Percentiles rank a stretch among this genome's conserved stretches.
Conservation (phyloP, 257 asterid genomes). For the Oldenlandia corymbosa region DNA sequence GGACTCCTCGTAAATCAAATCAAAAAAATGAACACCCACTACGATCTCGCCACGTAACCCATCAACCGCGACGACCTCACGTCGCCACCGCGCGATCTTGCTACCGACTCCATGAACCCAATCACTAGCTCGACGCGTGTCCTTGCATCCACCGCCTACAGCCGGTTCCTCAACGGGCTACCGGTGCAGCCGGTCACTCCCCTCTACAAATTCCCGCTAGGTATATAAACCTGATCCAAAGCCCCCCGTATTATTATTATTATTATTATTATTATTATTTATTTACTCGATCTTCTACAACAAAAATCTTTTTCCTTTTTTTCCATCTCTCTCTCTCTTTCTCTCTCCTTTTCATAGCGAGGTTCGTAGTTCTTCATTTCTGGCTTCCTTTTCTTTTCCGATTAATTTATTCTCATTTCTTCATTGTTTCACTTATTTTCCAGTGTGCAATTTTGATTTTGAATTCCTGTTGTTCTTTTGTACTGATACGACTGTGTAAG, state of each 20-base stretch:
- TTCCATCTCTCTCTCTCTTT: slow-evolving; percentile 25
- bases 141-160: slow-evolving; percentile 20
- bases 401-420: background rate
- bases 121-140: slow-evolving; percentile 31
- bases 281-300: background rate
- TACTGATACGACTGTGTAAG: background rate
- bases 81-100: slow-evolving; percentile 51
- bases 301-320: slow-evolving; percentile 18
- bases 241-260: background rate
- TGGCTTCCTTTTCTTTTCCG: background rate
- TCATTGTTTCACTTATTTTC: background rate
- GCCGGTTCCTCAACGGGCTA: slow-evolving; percentile 34
- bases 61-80: slow-evolving; percentile 26
- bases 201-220: slow-evolving; percentile 50
- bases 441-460: background rate
- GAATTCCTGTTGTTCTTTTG: background rate
- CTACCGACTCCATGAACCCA: slow-evolving; percentile 30
- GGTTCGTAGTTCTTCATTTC: slow-evolving; percentile 37
- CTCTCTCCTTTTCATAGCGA: slow-evolving; percentile 11
- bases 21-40: slow-evolving; percentile 17
- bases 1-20: background rate
- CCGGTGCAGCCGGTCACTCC: slow-evolving; percentile 45
- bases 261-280: slow-evolving; percentile 1
- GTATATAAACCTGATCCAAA: slow-evolving; percentile 32
- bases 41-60: slow-evolving; percentile 34